Evolutionary conservation across 345 rosid species (phyloP), one percentile per base, ranked within the genome.

Genomic region (Streptanthus diversifolius): DNA sequence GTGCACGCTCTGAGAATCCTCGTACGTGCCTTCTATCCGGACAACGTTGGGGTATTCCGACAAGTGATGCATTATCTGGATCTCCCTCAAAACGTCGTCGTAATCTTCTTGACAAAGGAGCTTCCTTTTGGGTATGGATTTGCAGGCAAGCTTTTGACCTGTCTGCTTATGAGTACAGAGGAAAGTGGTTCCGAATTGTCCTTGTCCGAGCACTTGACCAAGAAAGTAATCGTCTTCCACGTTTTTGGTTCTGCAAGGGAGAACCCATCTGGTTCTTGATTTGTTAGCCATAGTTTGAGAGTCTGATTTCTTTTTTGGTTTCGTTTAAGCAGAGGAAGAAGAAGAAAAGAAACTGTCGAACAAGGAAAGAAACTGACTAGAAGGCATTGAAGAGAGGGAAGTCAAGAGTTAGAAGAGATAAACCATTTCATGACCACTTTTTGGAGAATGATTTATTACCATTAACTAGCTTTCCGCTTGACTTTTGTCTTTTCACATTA

Each of bases 21-120:
- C 96, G 33, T 82, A 90, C 1, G 93, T 79, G 0, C 79, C 82
- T 15, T 78, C 72, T 62, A 90, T 88, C 19, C 87, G 79, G 48
- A 90, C 93, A 68, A 90, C 88, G 77, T 84, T 63, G 2, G 83
- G 82, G 41, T 79, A 83, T 80, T 85, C 96, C 0, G 93, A 86
- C 22, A 90, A 68, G 37, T 90, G 96, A 80, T 90, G 96, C 91
- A 90, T 85, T 82, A 90, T 90, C 83, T 88, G 96, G 80, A 90
- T 88, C 83, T 90, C 96, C 39, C 90, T 84, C 88, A 86, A 77
- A 66, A 88, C 96, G 52, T 90, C 93, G 4, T 90, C 91, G 52
- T 82, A 86, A 44, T 90, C 96, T 43, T 90, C 91, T 19, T 80
- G 83, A 37, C 87, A 85, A 56, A 90, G 22, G 41, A 90, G 91